phyloP scores from a whole-genome alignment of 164 flowering plant species.

The Brasenia schreberi region DNA sequence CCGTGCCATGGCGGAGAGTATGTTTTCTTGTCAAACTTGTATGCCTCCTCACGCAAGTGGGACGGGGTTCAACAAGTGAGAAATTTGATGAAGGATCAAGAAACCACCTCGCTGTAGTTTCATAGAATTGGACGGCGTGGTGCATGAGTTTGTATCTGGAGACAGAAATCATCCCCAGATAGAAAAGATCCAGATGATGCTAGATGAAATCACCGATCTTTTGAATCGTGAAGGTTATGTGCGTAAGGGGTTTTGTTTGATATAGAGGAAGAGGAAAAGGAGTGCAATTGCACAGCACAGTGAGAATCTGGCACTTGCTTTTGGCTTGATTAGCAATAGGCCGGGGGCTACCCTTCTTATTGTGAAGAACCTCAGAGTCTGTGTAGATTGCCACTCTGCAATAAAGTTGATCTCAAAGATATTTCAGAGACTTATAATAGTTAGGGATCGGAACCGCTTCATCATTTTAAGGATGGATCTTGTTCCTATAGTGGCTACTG shows the following conservation, averaged over 20 bases:
- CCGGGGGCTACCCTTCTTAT: slow-evolving; percentile 10
- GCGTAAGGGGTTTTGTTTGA: slow-evolving; percentile 11
- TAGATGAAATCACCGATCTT: slow-evolving; percentile 15
- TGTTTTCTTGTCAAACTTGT: slow-evolving; percentile 18
- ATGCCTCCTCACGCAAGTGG: slow-evolving; percentile 16
- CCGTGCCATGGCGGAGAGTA: slow-evolving; percentile 17
- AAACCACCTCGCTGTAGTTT: slow-evolving; percentile 17
- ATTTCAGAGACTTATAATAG: slow-evolving; percentile 13
- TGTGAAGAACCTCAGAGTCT: slow-evolving; percentile 20
- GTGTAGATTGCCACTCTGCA: slow-evolving; percentile 18
- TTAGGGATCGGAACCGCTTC: slow-evolving; percentile 17
- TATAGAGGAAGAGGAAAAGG: slow-evolving; percentile 19
- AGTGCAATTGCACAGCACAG: slow-evolving; percentile 13
- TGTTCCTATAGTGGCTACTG: slow-evolving; percentile 20
- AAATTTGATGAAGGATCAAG: slow-evolving; percentile 15
- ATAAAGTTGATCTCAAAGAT: slow-evolving; percentile 19
- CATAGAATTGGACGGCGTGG: slow-evolving; percentile 16
- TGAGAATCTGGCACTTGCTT: slow-evolving; percentile 19
- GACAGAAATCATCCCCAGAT: slow-evolving; percentile 12
- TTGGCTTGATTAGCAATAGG: slow-evolving; percentile 19
- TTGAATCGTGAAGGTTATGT: slow-evolving; percentile 11
- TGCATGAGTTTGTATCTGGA: slow-evolving; percentile 18
- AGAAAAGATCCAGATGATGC: slow-evolving; percentile 11
- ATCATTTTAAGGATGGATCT: slow-evolving; percentile 19
- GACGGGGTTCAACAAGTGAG: slow-evolving; percentile 13